Base-by-base conservation (phyloP, 2,329 filamentous ascomycete species). In the Diplodia seriata region DNA sequence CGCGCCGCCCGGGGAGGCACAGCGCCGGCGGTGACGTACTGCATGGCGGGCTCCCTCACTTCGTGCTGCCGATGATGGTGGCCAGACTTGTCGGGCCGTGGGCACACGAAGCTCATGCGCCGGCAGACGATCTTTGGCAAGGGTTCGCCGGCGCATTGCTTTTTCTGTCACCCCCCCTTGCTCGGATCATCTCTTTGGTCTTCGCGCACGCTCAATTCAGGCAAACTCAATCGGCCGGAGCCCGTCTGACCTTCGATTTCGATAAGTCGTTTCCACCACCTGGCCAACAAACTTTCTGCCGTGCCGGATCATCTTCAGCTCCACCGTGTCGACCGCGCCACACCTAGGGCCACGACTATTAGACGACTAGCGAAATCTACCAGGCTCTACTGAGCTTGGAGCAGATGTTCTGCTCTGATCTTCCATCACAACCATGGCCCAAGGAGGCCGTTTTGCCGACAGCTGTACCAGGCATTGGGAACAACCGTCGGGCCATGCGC, bases 101-200 rank as follows among this genome's bases (percentile, higher is more conserved):
- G 33, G 47, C 43, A 43, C 59, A 20, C n/a, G 29, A 38, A 15
- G 31, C 59, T 63, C 59, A 61, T 26, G 40, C 57, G 57, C 57
- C 40, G 57, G 57, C 40, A 1, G 59, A 49, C 59, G 59, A 63
- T 63, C 59, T 47, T 33, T 31, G 43, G 33, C 57, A 62, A 33
- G 57, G 57, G 43, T 49, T 23, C 5, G 31, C n/a, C 59, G 43
- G 47, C 59, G 26, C 18, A 50, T 51, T 63, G 43, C 59, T 63
- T 63, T 63, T 63, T 51, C 43, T 51, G 59, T 33, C 31, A 12
- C 9, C 18, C 43, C 23, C 59, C 59, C 59, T 63, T 40, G 59
- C 59, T 63, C 59, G n/a, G 43, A 63, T 63, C 59, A 51, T 14
- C 59, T 63, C 47, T 63, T 63, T 26, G 9, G 59, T 12, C 47